Evolutionary conservation across 805 yeast genomes (phyloP).

Genomic region (Wickerhamiella sorbophila): DNA sequence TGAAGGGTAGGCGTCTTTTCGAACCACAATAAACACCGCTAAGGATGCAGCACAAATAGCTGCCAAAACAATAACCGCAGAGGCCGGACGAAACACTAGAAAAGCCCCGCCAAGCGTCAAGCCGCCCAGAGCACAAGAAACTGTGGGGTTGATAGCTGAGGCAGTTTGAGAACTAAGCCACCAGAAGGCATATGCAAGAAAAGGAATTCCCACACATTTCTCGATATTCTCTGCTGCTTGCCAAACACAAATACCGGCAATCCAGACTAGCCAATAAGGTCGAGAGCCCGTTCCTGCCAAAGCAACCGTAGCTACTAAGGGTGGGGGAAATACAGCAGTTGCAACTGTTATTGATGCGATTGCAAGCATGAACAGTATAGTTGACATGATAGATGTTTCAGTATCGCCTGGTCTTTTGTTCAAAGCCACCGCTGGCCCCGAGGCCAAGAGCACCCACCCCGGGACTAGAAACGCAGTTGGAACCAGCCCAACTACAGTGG

Average conservation of each 20-base stretch:
- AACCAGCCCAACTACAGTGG: constrained; percentile 6
- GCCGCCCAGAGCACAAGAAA: constrained; percentile 1
- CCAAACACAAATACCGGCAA: neutral
- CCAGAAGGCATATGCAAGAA: constrained; percentile 4
- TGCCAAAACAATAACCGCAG: constrained; percentile 10
- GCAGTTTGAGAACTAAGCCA: constrained; percentile 6
- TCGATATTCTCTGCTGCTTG: neutral
- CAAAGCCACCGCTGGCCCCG: constrained; percentile 12
- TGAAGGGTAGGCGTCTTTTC: constrained; percentile 19
- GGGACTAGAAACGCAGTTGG: constrained; percentile 12
- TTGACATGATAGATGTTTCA: constrained; percentile 1
- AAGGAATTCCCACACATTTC: constrained; percentile 1
- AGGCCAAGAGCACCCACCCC: constrained; percentile 16
- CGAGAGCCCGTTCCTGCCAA: constrained; percentile 3
- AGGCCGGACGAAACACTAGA: constrained; percentile 7
- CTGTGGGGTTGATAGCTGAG: constrained; percentile 4
- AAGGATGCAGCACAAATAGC: constrained; percentile 20
- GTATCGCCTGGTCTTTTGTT: constrained; percentile 7
- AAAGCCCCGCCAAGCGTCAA: constrained; percentile 11
- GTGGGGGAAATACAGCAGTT: constrained; percentile 6
- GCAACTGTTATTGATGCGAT: constrained; percentile 12
- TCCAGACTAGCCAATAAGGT: neutral
- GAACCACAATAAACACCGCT: constrained; percentile 21
- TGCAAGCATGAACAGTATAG: constrained; percentile 12
- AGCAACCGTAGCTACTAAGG: constrained; percentile 5